Conservation (phyloP, 257 asterid species). For the Parsonsia alboflavescens region DNA sequence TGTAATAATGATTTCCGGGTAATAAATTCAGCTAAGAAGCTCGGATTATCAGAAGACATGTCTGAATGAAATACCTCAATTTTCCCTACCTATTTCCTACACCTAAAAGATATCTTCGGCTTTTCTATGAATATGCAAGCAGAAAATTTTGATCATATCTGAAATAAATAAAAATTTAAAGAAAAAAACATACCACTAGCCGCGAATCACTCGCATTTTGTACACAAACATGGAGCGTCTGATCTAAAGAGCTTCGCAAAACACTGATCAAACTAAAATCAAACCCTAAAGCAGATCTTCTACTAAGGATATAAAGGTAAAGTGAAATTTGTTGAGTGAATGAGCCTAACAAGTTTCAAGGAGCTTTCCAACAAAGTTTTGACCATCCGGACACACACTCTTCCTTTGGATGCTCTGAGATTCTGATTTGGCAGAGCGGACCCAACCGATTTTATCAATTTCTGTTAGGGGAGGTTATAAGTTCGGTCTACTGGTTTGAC, state of each 20-base stretch:
- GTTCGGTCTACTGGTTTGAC: constrained; percentile 23
- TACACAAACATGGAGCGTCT: constrained; percentile 15
- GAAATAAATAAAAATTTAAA: background rate
- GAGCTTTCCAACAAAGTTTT: constrained; percentile 43
- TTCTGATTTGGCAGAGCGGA: constrained; percentile 41
- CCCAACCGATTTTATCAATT: constrained; percentile 43
- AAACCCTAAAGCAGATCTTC: constrained; percentile 12
- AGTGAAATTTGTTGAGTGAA: constrained; percentile 12
- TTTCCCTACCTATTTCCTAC: background rate
- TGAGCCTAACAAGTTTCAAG: constrained; percentile 20
- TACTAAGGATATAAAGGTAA: constrained; percentile 13
- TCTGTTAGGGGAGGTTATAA: constrained; percentile 32
- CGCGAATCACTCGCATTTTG: constrained; percentile 27
- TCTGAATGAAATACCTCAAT: background rate
- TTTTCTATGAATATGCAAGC: background rate
- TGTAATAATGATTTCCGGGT: background rate
- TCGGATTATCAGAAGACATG: background rate
- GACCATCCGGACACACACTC: constrained; percentile 26
- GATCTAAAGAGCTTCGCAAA: constrained; percentile 4
- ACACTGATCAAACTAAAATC: background rate
- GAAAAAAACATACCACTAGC: constrained; percentile 26
- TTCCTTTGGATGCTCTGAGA: constrained; percentile 21
- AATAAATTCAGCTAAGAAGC: constrained; percentile 6
- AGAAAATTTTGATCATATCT: background rate
- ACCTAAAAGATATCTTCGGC: background rate